A percentile compares a stretch with the other conserved stretches of the same genome.
Evolutionary conservation across 257 asterid genomes (phyloP).

Genomic region (Rhazya stricta): DNA sequence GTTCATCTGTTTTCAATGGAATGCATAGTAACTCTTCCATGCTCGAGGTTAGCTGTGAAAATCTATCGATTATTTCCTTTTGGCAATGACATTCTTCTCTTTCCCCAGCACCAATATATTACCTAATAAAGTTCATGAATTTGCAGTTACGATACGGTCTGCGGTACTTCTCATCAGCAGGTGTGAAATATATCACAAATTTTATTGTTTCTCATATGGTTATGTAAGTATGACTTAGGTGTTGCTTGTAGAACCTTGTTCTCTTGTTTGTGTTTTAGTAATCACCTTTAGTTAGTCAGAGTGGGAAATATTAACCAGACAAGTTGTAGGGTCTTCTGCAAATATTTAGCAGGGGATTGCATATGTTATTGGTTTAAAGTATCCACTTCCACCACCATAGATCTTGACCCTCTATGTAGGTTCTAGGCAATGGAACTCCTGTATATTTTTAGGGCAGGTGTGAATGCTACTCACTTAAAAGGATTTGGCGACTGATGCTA

Average conservation of each 20-base stretch:
- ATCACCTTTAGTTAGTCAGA: neutral
- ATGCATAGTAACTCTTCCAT: conserved; percentile 39
- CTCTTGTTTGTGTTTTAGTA: neutral
- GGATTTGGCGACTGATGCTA: neutral
- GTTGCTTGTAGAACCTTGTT: neutral
- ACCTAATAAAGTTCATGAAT: conserved; percentile 31
- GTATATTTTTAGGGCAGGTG: neutral
- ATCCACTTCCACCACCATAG: neutral
- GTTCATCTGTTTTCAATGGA: conserved; percentile 39
- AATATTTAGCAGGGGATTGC: neutral
- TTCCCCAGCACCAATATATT: neutral
- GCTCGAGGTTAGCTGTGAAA: conserved; percentile 50
- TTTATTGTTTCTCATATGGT: conserved; percentile 9
- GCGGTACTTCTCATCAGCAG: conserved; percentile 69
- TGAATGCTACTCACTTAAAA: neutral
- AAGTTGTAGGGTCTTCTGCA: conserved; percentile 3
- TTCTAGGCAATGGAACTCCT: neutral
- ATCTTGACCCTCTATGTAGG: neutral
- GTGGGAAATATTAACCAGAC: neutral
- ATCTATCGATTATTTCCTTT: conserved; percentile 7
- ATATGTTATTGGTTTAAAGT: neutral
- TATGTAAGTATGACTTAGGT: neutral
- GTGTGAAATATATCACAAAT: conserved; percentile 33
- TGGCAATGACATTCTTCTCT: conserved; percentile 8
- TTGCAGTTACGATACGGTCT: conserved; percentile 58